Percentiles rank a stretch among this genome's conserved stretches.
Evolutionary conservation across 768 basidiomycete genomes (phyloP).

Genomic region (Rubroboletus pulcherrimus): DNA sequence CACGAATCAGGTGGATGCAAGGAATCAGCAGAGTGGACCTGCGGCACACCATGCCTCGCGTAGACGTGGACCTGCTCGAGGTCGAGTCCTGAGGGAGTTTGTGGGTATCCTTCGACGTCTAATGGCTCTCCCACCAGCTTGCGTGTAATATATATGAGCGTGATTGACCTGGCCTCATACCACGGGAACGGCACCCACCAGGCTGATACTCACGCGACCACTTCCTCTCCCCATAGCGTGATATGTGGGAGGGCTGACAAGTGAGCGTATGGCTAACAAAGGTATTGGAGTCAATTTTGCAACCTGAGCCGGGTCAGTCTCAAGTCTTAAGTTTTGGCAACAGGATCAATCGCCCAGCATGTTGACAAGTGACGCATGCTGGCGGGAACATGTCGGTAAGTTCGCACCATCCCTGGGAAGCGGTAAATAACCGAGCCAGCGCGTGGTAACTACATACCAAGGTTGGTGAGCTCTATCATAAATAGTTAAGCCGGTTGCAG

Average conservation of each 20-base stretch:
- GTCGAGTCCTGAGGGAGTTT: conserved; percentile 49
- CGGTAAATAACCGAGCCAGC: not conserved
- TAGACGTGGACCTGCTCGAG: conserved; percentile 74
- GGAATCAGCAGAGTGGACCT: not conserved
- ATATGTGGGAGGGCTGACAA: not conserved
- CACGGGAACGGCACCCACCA: conserved; percentile 10
- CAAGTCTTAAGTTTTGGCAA: not conserved
- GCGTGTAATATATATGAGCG: not conserved
- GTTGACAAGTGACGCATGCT: not conserved
- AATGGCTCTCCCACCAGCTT: conserved; percentile 42
- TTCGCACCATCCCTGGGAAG: conserved; percentile 15
- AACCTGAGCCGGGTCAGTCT: not conserved
- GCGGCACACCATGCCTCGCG: conserved; percentile 63
- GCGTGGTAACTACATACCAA: not conserved
- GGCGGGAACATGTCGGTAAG: not conserved
- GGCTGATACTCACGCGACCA: not conserved
- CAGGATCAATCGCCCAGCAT: not conserved
- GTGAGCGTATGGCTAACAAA: not conserved
- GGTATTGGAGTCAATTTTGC: not conserved
- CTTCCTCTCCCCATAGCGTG: not conserved
- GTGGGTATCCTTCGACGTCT: conserved; percentile 59
- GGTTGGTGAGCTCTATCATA: not conserved
- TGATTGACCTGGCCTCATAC: not conserved
- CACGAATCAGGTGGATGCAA: not conserved
- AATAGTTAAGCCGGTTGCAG: too few species aligned